A percentile compares a stretch with the other conserved stretches of the same genome.
These are phyloP conservation scores for Phlebopus sp. DNA, from an alignment of 1,284 basidiomycete genomes.

Conservation along the genomic window DNA sequence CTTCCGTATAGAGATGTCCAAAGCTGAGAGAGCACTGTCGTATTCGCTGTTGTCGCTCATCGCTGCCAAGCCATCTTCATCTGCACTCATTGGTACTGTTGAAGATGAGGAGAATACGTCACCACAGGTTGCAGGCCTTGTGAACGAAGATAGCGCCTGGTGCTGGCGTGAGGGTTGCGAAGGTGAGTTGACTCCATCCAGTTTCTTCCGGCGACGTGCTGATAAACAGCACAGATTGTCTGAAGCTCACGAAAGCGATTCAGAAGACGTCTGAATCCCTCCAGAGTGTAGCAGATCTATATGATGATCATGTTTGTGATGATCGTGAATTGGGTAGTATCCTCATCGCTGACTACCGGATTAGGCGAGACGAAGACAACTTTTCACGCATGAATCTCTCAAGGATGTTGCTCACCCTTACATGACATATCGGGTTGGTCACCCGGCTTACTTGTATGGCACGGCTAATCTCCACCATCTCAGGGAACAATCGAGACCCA, in stretches of 20 bases:
- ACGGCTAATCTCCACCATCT: slow-evolving; percentile 3
- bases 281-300: slow-evolving; percentile 72
- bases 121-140: slow-evolving; percentile 39
- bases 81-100: slow-evolving; percentile 43
- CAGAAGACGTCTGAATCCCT: slow-evolving; percentile 76
- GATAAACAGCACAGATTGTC: slow-evolving; percentile 51
- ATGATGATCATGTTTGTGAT: slow-evolving; percentile 68
- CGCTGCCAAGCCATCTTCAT: slow-evolving; percentile 60
- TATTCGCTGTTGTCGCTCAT: slow-evolving; percentile 70
- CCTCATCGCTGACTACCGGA: slow-evolving; percentile 9
- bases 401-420: slow-evolving; percentile 75
- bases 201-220: background rate
- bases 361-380: slow-evolving; percentile 67
- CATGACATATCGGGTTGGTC: slow-evolving; percentile 60
- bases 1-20: slow-evolving; percentile 59
- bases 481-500: slow-evolving; percentile 74
- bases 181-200: slow-evolving; percentile 37
- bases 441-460: background rate
- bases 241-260: slow-evolving; percentile 73
- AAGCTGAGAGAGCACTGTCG: slow-evolving; percentile 66
- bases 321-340: background rate
- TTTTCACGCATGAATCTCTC: slow-evolving; percentile 71
- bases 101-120: slow-evolving; percentile 48
- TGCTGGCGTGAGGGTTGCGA: slow-evolving; percentile 79
- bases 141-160: slow-evolving; percentile 78